These are phyloP conservation scores for Penicillium coprophilum DNA, from an alignment of 495 filamentous ascomycete genomes.

Conservation along the genomic window DNA sequence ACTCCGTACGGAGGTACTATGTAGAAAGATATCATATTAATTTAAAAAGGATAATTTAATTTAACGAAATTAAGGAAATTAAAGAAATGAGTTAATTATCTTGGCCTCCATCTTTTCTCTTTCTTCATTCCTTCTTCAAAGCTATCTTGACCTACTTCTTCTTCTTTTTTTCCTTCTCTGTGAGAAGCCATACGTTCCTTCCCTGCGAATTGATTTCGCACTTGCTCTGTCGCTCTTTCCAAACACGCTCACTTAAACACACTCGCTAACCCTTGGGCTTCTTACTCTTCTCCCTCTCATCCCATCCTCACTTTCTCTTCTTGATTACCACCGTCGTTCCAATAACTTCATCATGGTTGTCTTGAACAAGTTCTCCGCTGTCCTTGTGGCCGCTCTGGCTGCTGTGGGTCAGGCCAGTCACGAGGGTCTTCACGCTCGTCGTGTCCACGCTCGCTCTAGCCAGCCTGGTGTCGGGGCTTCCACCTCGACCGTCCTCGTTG, in stretches of 20 bases:
- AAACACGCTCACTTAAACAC: neutral
- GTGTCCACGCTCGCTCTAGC: conserved; percentile 29
- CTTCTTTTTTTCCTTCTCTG: conserved; percentile 26
- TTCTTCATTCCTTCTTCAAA: conserved; percentile 27
- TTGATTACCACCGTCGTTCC: conserved; percentile 32
- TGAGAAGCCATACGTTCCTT: conserved; percentile 40
- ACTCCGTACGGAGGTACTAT: neutral
- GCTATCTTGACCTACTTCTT: conserved; percentile 29
- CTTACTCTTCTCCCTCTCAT: conserved; percentile 7
- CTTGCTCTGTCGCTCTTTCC: conserved; percentile 25
- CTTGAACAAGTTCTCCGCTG: conserved; percentile 50
- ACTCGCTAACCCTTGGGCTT: neutral
- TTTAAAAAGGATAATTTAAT: conserved; percentile 7
- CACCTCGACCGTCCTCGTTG: conserved; percentile 18
- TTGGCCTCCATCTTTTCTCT: conserved; percentile 26
- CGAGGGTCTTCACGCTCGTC: conserved; percentile 37
- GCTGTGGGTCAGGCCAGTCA: conserved; percentile 41
- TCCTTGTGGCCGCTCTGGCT: conserved; percentile 50
- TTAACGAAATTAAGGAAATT: conserved; percentile 8
- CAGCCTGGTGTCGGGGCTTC: conserved; percentile 14
- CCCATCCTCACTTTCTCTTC: conserved; percentile 6
- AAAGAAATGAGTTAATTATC: conserved; percentile 20
- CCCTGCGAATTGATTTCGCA: conserved; percentile 54
- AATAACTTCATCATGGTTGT: conserved; percentile 36
- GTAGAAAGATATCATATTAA: neutral